Percentiles rank a stretch among this genome's conserved stretches.
Evolutionary conservation across 176 grass and related monocot species (phyloP).

Genomic region (Aegilops umbellulata): DNA sequence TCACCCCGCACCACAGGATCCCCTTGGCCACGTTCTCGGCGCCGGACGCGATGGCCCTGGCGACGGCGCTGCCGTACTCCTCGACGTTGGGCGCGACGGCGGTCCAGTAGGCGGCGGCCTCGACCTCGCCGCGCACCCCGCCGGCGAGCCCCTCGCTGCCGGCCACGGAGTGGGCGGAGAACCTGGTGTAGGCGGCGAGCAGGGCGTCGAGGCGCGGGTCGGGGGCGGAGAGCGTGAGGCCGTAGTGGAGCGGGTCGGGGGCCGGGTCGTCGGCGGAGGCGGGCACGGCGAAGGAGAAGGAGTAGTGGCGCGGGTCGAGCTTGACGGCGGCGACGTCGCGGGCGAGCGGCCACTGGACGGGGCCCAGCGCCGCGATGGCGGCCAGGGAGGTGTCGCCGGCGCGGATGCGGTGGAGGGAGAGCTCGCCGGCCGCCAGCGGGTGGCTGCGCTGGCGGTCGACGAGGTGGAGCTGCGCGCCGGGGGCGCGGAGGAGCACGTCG

Average conservation of each 20-base stretch:
- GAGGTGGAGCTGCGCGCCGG: conserved; percentile 61
- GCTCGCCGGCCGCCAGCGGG: conserved; percentile 61
- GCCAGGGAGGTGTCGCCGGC: conserved; percentile 62
- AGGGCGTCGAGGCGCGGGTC: conserved; percentile 51
- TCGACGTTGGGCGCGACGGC: conserved; percentile 78
- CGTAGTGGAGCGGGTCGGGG: conserved; percentile 63
- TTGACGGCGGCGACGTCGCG: conserved; percentile 70
- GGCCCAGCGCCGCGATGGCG: conserved; percentile 40
- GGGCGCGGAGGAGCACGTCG: conserved; percentile 53
- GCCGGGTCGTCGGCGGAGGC: conserved; percentile 37
- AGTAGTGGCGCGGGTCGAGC: conserved; percentile 75
- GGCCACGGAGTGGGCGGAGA: conserved; percentile 62
- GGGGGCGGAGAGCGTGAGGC: conserved; percentile 53
- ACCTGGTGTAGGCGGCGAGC: conserved; percentile 44
- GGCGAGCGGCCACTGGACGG: conserved; percentile 70
- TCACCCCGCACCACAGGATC: conserved; percentile 78
- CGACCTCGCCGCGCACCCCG: conserved; percentile 43
- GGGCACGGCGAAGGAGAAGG: conserved; percentile 74
- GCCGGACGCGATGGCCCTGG: conserved; percentile 59
- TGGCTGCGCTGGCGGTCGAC: conserved; percentile 65
- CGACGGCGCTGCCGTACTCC: conserved; percentile 63
- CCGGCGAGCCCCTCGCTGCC: conserved; percentile 33
- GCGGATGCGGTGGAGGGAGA: conserved; percentile 62
- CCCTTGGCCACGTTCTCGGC: conserved; percentile 59
- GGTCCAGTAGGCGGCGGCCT: conserved; percentile 87